These are phyloP conservation scores for Suhomyces coccinellae DNA, from an alignment of 1,139 yeast species.

Conservation along the genomic window DNA sequence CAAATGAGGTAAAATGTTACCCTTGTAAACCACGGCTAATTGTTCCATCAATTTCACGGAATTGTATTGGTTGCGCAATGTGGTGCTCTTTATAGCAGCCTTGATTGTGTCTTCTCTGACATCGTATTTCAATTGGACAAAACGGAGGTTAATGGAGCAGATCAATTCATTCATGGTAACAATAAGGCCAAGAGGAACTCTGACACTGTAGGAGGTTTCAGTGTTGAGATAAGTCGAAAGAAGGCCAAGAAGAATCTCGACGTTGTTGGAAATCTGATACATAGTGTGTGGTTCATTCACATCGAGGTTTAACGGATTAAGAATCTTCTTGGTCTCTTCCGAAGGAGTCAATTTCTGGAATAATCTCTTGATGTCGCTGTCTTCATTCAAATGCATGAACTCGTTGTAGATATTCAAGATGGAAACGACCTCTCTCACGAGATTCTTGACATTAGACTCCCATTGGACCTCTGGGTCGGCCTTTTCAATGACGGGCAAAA, in stretches of 20 bases:
- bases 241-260: conserved; percentile 47
- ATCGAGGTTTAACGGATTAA: conserved; percentile 56
- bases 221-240: conserved; percentile 45
- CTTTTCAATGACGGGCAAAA: conserved; percentile 58
- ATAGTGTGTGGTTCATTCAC: conserved; percentile 54
- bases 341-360: conserved; percentile 31
- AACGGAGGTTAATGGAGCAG: conserved; percentile 53
- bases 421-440: conserved; percentile 50
- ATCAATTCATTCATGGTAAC: conserved; percentile 51
- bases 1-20: conserved; percentile 50
- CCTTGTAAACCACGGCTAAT: conserved; percentile 43
- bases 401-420: conserved; percentile 56
- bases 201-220: conserved; percentile 49
- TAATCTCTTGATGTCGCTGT: conserved; percentile 42
- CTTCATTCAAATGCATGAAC: conserved; percentile 57
- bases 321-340: conserved; percentile 26
- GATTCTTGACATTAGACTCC: conserved; percentile 40
- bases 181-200: conserved; percentile 59
- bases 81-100: conserved; percentile 40
- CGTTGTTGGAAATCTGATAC: conserved; percentile 50
- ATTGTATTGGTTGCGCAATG: conserved; percentile 43
- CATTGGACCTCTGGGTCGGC: conserved; percentile 51
- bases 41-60: conserved; percentile 44
- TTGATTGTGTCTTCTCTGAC: conserved; percentile 52
- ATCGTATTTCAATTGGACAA: conserved; percentile 57